Evolutionary conservation across 176 grass and related monocot genomes (phyloP).

Genomic region (Aegilops sharonensis): DNA sequence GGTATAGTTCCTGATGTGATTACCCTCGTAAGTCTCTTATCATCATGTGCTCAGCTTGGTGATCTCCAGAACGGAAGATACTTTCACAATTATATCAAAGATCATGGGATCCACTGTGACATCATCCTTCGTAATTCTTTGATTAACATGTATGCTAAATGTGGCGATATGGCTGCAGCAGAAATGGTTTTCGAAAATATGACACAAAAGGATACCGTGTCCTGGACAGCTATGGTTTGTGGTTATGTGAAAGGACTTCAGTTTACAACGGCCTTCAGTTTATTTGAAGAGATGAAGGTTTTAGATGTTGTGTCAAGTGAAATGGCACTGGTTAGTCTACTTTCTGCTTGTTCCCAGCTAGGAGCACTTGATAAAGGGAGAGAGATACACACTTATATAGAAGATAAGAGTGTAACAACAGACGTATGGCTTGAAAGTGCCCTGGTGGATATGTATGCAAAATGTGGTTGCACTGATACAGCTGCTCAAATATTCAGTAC

Average conservation of each 20-base stretch:
- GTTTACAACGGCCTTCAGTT: constrained; percentile 50
- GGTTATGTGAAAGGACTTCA: constrained; percentile 57
- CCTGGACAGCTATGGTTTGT: constrained; percentile 80
- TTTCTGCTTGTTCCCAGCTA: constrained; percentile 76
- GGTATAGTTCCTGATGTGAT: constrained; percentile 41
- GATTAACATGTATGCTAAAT: constrained; percentile 91
- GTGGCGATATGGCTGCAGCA: constrained; percentile 58
- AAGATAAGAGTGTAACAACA: constrained; percentile 57
- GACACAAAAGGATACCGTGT: constrained; percentile 59
- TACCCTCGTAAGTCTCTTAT: constrained; percentile 53
- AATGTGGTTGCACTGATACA: constrained; percentile 63
- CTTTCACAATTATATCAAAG: constrained; percentile 48
- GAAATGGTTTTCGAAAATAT: constrained; percentile 51
- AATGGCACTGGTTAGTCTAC: constrained; percentile 74
- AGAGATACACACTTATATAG: constrained; percentile 63
- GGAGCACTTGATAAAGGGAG: constrained; percentile 74
- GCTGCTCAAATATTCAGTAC: constrained; percentile 58
- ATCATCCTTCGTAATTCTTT: constrained; percentile 65
- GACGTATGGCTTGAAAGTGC: constrained; percentile 61
- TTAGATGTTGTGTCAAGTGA: constrained; percentile 46
- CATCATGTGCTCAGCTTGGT: constrained; percentile 68
- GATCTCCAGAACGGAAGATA: constrained; percentile 54
- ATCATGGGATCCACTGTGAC: constrained; percentile 33
- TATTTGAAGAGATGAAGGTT: constrained; percentile 75
- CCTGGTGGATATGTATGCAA: constrained; percentile 90